These are phyloP conservation scores for Yamadazyma spencermartinsiae DNA, from an alignment of 1,139 yeast genomes.

Conservation along the genomic window DNA sequence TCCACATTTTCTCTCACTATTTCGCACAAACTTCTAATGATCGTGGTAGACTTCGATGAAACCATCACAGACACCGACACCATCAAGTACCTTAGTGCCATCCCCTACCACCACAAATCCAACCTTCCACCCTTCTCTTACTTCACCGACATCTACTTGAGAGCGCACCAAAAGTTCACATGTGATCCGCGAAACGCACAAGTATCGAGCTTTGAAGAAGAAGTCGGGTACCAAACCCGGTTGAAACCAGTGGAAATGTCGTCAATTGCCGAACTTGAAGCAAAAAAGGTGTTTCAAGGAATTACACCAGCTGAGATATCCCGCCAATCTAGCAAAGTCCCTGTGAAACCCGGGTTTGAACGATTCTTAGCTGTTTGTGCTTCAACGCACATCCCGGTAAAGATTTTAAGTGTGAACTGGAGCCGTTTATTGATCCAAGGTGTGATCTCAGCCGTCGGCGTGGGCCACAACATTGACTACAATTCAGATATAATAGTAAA, in stretches of 20 bases:
- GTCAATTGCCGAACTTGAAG: constrained; percentile 49
- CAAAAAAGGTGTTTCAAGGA: constrained; percentile 44
- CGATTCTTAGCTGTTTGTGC: constrained; percentile 32
- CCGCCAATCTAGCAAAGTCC: constrained; percentile 38
- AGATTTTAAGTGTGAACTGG: constrained; percentile 68
- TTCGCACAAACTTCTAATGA: too few relatives aligned
- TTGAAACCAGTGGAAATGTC: constrained; percentile 48
- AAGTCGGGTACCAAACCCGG: constrained; percentile 46
- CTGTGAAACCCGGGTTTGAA: constrained; percentile 44
- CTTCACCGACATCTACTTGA: constrained; percentile 46
- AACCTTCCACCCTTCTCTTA: constrained; percentile 42
- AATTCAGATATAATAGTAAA: constrained; percentile 41
- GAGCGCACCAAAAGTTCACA: constrained; percentile 30
- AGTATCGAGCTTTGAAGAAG: constrained; percentile 28
- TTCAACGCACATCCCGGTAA: constrained; percentile 32
- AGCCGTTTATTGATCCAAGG: constrained; percentile 49
- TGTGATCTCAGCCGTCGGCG: constrained; percentile 24
- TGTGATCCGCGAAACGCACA: constrained; percentile 15
- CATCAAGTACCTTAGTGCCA: constrained; percentile 48
- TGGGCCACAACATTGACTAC: not conserved
- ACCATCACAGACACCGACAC: constrained; percentile 64
- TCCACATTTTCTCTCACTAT: not conserved
- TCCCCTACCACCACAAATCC: constrained; percentile 46
- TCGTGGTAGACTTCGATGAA: constrained; percentile 71
- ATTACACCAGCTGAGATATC: constrained; percentile 32